A percentile compares a stretch with the other conserved stretches of the same genome.
Evolutionary conservation across 257 asterid species (phyloP).

Genomic region (Lantana camara): DNA sequence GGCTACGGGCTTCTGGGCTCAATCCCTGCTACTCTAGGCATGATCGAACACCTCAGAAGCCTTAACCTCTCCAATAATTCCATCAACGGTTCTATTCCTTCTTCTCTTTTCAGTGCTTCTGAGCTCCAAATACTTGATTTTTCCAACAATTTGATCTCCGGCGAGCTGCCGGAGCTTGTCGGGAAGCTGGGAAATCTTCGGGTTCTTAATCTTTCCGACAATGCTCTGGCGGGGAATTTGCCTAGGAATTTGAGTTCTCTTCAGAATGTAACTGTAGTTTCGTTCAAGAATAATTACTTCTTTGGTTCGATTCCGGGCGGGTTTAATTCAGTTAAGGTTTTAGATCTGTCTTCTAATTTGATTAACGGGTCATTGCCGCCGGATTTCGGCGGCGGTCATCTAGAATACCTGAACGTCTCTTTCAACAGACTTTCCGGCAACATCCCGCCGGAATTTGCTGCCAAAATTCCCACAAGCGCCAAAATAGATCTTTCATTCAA

Average conservation of each 20-base stretch:
- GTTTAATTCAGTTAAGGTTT: conserved; percentile 45
- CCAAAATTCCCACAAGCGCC: conserved; percentile 49
- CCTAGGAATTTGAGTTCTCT: conserved; percentile 53
- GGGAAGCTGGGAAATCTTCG: conserved; percentile 50
- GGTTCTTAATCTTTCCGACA: conserved; percentile 74
- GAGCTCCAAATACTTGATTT: conserved; percentile 65
- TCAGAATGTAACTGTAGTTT: conserved; percentile 48
- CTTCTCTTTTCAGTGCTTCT: conserved; percentile 56
- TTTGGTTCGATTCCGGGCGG: conserved; percentile 62
- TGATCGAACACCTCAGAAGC: conserved; percentile 53
- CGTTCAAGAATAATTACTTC: conserved; percentile 75
- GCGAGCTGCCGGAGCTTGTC: conserved; percentile 57
- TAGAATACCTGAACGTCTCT: conserved; percentile 63
- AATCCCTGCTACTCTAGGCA: conserved; percentile 64
- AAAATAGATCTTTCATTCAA: conserved; percentile 72
- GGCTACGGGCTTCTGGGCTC: conserved; percentile 65
- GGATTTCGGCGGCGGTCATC: conserved; percentile 56
- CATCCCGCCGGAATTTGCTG: conserved; percentile 59
- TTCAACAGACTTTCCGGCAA: conserved; percentile 72
- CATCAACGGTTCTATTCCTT: conserved; percentile 81
- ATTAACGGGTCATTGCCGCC: conserved; percentile 70
- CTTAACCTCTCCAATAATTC: conserved; percentile 80
- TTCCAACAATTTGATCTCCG: conserved; percentile 76
- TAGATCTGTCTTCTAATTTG: conserved; percentile 92
- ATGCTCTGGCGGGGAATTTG: conserved; percentile 67